Conservation (phyloP, 139 green algal genomes). For the Picochlorum sp. region DNA sequence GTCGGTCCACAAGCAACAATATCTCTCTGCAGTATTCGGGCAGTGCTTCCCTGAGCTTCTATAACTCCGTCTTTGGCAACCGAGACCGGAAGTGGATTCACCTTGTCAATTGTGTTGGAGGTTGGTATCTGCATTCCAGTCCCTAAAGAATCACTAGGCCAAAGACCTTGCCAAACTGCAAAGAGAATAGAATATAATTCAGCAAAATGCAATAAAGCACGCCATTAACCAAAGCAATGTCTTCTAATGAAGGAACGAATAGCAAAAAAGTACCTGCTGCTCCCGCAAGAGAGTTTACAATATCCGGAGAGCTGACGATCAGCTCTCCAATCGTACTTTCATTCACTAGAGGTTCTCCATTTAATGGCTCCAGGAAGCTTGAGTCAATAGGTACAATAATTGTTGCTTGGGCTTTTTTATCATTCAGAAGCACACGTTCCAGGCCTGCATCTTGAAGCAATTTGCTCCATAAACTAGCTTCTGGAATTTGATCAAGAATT, state of each 20-base stretch:
- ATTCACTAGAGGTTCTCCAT: constrained; percentile 3
- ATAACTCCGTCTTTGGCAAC: background rate
- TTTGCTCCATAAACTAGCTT: constrained; percentile 9
- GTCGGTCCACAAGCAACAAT: constrained; percentile 20
- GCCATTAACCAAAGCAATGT: too few species aligned
- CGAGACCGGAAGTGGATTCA: background rate
- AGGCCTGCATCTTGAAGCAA: constrained; percentile 6
- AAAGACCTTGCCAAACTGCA: constrained; percentile 10
- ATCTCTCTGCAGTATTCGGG: constrained; percentile 13
- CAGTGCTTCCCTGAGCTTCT: constrained; percentile 6
- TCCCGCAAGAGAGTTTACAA: constrained; percentile 8
- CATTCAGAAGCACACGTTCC: constrained; percentile 3
- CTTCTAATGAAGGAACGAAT: too few species aligned
- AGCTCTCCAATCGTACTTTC: constrained; percentile 6
- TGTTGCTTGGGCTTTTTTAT: background rate
- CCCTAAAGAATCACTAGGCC: constrained; percentile 5
- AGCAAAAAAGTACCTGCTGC: too few species aligned
- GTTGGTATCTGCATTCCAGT: constrained; percentile 1
- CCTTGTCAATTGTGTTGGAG: constrained; percentile 18
- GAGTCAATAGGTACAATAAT: constrained; percentile 19
- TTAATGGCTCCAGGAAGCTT: constrained; percentile 2
- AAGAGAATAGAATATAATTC: too few species aligned
- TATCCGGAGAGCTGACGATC: constrained; percentile 4
- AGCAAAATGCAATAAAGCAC: too few species aligned
- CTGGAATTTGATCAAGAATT: constrained; percentile 11